These are phyloP conservation scores for Beauveria scarabaeidicola DNA, from an alignment of 2,329 filamentous ascomycete species.

Conservation along the genomic window DNA sequence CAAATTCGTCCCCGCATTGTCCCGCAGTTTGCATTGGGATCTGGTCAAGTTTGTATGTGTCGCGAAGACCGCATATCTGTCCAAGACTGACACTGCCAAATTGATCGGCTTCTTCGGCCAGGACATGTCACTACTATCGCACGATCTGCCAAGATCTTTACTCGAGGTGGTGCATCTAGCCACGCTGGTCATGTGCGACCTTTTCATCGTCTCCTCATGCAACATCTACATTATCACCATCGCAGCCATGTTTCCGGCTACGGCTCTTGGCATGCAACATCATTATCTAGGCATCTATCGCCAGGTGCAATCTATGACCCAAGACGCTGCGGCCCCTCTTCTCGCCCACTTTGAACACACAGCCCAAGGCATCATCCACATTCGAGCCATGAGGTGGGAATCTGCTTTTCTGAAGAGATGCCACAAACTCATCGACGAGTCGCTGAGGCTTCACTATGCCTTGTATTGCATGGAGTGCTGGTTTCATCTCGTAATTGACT, in stretches of 20 bases:
- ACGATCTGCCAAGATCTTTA: slow-evolving; percentile 15
- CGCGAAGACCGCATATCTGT: slow-evolving; percentile 16
- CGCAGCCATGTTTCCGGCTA: slow-evolving; percentile 16
- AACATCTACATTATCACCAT: slow-evolving; percentile 21
- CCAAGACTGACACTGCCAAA: slow-evolving; percentile 15
- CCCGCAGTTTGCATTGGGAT: neutral
- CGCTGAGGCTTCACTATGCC: slow-evolving; percentile 46
- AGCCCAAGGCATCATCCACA: slow-evolving; percentile 34
- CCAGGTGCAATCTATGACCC: slow-evolving; percentile 26
- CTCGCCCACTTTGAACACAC: slow-evolving; percentile 33
- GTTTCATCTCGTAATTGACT: slow-evolving; percentile 40
- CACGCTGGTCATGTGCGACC: slow-evolving; percentile 9
- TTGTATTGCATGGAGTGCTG: slow-evolving; percentile 46
- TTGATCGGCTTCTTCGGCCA: slow-evolving; percentile 19
- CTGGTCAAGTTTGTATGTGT: neutral
- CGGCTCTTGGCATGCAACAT: slow-evolving; percentile 21
- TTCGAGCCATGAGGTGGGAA: slow-evolving; percentile 47
- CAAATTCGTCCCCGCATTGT: neutral
- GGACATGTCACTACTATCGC: slow-evolving; percentile 19
- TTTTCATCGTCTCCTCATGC: slow-evolving; percentile 15
- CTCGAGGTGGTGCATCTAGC: slow-evolving; percentile 17
- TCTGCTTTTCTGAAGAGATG: slow-evolving; percentile 32
- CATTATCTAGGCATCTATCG: slow-evolving; percentile 27
- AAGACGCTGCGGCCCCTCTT: slow-evolving; percentile 26
- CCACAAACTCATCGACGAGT: slow-evolving; percentile 37